Evolutionary conservation across 257 asterid genomes (phyloP), one percentile per base, ranked within the genome.

Genomic region (Rubia yunnanensis): DNA sequence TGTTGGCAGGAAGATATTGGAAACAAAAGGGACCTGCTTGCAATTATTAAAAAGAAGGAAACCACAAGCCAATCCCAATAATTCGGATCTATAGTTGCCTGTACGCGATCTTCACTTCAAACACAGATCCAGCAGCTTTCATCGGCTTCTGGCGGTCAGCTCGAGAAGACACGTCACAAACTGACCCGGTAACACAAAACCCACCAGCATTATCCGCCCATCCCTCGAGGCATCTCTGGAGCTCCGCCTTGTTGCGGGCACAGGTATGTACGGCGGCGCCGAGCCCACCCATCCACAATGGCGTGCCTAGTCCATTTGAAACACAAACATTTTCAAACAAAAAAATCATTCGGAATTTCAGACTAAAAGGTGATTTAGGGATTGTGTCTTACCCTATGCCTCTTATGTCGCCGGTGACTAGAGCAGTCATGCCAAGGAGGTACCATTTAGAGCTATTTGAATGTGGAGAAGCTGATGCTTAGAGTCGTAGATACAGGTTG

Each of bases 231-330:
- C 84, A 78, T 62, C 69, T 73, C 20, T 67, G 62, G 30, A 83
- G 81, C 78, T 83, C 88, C 20, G 75, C 82, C 58, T 80, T 60
- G 44, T 78, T 76, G 59, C 90, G 74, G 6, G 86, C 83, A 65
- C 94, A 86, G 14, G 82, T 83, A 75, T 86, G 83, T 67, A 86
- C 86, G 7, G 50, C 44, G 36, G 94, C 89, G 23, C 94, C 88
- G 15, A 86, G 75, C 31, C 77, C 85, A 20, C 82, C 85, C 74
- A 86, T 83, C 89, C 67, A 83, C 90, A 66, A 83, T 80, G 3
- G 94, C 86, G 73, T 71, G 80, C 64, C 89, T 86, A n/a, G n/a
- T n/a, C n/a, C n/a, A n/a, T n/a, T n/a, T n/a, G n/a, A n/a, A n/a
- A n/a, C n/a, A n/a, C n/a, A 69, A 70, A 38, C n/a, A 67, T 60